Conservation (phyloP, 768 basidiomycete genomes). For the Mycena crocata region DNA sequence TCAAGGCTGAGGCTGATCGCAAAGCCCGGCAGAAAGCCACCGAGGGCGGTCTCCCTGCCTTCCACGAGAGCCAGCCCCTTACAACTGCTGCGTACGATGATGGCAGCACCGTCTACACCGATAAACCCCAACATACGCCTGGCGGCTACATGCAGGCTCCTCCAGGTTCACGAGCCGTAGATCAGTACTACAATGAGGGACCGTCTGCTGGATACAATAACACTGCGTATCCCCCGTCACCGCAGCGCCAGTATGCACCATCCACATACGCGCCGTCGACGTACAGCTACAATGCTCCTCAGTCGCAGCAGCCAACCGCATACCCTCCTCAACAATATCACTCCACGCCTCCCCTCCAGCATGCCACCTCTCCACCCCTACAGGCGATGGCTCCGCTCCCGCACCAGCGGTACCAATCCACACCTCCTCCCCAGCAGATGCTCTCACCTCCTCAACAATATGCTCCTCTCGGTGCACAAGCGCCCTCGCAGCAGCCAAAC, state of each 20-base stretch:
- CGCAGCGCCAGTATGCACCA: slow-evolving; percentile 44
- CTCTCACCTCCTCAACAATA: slow-evolving; percentile 45
- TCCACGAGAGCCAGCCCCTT: slow-evolving; percentile 80
- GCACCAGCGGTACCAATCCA: slow-evolving; percentile 48
- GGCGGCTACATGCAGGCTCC: slow-evolving; percentile 76
- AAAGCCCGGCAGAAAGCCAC: slow-evolving; percentile 71
- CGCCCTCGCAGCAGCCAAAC: slow-evolving; percentile 37
- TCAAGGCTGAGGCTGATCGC: slow-evolving; percentile 88
- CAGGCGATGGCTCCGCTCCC: slow-evolving; percentile 29
- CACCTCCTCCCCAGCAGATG: slow-evolving; percentile 48
- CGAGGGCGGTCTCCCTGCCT: slow-evolving; percentile 80
- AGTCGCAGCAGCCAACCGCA: slow-evolving; percentile 35
- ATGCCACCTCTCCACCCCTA: slow-evolving; percentile 24
- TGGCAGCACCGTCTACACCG: slow-evolving; percentile 66
- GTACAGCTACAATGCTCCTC: slow-evolving; percentile 40
- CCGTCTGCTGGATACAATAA: slow-evolving; percentile 46
- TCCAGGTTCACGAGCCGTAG: slow-evolving; percentile 75
- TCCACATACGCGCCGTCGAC: slow-evolving; percentile 46
- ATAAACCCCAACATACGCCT: slow-evolving; percentile 62
- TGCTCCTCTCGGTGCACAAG: slow-evolving; percentile 29
- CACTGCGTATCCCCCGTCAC: slow-evolving; percentile 56
- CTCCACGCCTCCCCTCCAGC: slow-evolving; percentile 43
- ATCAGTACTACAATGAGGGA: slow-evolving; percentile 69
- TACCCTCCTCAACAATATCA: slow-evolving; percentile 34
- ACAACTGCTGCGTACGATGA: slow-evolving; percentile 61